Evolutionary conservation across 768 basidiomycete species (phyloP), one percentile per base, ranked within the genome.

Genomic region (Porpolomopsis calyptriformis): DNA sequence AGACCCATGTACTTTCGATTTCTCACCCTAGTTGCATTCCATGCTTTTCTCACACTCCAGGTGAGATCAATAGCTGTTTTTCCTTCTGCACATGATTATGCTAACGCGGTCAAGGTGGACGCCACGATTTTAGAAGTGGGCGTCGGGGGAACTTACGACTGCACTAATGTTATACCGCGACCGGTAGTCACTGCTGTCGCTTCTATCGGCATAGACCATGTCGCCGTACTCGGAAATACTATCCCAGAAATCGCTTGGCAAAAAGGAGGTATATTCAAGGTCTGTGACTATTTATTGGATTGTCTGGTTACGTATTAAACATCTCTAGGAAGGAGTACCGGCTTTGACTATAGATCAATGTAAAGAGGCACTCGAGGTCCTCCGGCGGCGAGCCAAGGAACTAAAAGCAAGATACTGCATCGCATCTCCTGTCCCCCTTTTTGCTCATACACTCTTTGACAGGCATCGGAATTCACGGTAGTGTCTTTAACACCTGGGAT

Each of bases 201-300:
- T 7, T 75, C 89, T 3, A 71, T 99, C 10, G 96, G 96, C 1
- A 76, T 97, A 52, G 96, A 99, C 57, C 96, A 99, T 64, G 78
- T 86, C 35, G 67, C 72, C 46, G 78, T 96, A 20, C 71, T 99
- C 1, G 96, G 96, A 0, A 83, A 83, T 55, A 96, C 93, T 0
- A 64, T 98, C 3, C 64, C 69, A 26, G 88, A 96, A 57, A 98
- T 99, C 52, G 88, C 93, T 1, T 78, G 78, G 74, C 94, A 98
- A 57, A 99, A 99, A 62, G 89, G 83, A 23, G 96, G 96, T 1
- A 98, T 99, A 43, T 98, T 84, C 66, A 99, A 99, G 74, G 85
- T 78, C 43, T 23, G 65, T 51, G 23, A 26, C 14, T 27, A n/a
- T 27, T 4, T 23, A 19, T 16, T 14, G 20, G 8, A 12, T 36